Evolutionary conservation across 2,329 filamentous ascomycete genomes (phyloP).

Genomic region (Tolypocladium capitatum): DNA sequence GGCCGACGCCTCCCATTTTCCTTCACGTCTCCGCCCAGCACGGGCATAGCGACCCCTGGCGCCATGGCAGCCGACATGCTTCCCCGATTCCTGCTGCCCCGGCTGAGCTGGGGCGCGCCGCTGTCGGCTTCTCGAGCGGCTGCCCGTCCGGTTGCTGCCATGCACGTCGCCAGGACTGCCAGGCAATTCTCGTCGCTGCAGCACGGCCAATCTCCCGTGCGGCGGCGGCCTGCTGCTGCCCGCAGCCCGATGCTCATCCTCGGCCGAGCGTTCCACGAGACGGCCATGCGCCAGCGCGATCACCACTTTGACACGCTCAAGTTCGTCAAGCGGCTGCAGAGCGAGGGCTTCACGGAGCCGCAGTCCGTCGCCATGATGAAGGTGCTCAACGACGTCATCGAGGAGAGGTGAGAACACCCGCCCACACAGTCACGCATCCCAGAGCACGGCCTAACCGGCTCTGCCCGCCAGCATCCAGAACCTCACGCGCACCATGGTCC

Average conservation of each 20-base stretch:
- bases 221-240: neutral
- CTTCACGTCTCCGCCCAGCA: neutral
- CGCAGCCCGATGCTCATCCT: constrained; percentile 9
- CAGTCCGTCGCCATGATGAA: constrained; percentile 98
- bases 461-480: constrained; percentile 64
- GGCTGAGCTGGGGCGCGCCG: constrained; percentile 36
- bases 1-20: no score
- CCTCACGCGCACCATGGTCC: constrained; percentile 92
- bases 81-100: constrained; percentile 41
- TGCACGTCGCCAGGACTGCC: constrained; percentile 5
- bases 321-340: constrained; percentile 80
- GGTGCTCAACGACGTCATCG: constrained; percentile 89
- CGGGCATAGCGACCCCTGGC: constrained; percentile 14
- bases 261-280: constrained; percentile 52
- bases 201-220: neutral
- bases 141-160: constrained; percentile 8
- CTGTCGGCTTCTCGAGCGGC: constrained; percentile 11
- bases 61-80: constrained; percentile 24
- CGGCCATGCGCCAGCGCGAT: constrained; percentile 47
- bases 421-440: neutral
- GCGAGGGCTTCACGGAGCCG: constrained; percentile 88
- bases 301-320: constrained; percentile 98
- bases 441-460: neutral
- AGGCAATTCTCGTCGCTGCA: neutral
- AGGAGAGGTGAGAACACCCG: constrained; percentile 54